Conservation (phyloP, 2,329 filamentous ascomycete genomes). For the Aspergillus novofumigatus region DNA sequence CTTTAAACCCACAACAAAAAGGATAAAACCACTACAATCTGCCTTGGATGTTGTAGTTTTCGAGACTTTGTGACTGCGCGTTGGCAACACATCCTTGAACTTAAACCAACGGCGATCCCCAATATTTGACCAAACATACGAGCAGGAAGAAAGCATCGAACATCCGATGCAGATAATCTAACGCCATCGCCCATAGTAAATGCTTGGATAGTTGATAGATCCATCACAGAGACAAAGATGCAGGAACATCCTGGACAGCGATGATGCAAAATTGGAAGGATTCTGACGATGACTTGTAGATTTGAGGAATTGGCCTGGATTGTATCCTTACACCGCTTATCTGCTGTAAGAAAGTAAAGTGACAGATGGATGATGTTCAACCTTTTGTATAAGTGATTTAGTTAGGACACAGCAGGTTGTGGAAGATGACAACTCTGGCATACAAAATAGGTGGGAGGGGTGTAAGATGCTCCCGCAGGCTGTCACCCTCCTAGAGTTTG, state of each 20-base stretch:
- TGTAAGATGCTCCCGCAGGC: not conserved
- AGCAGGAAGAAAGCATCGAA: slow-evolving; percentile 3
- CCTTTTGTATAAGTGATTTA: not conserved
- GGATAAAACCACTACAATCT: not conserved
- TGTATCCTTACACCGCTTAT: slow-evolving; percentile 5
- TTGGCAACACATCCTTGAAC: not conserved
- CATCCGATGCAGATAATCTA: slow-evolving; percentile 5
- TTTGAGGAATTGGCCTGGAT: not conserved
- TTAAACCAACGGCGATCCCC: not conserved
- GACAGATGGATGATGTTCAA: slow-evolving; percentile 1
- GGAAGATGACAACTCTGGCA: not conserved
- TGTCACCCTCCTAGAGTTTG: not conserved
- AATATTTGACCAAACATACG: not conserved
- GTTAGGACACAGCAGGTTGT: not conserved
- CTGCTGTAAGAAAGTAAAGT: not conserved
- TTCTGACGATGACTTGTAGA: not conserved
- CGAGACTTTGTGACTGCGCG: not conserved
- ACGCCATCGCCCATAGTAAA: not conserved
- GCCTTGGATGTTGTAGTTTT: not conserved
- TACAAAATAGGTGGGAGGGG: not conserved
- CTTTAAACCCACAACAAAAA: not conserved
- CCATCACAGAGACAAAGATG: not conserved
- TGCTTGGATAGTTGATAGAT: not conserved
- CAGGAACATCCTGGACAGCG: not conserved
- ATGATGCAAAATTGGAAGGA: not conserved